These are phyloP conservation scores for Serendipita sp. DNA, from an alignment of 768 basidiomycete genomes.

Conservation along the genomic window DNA sequence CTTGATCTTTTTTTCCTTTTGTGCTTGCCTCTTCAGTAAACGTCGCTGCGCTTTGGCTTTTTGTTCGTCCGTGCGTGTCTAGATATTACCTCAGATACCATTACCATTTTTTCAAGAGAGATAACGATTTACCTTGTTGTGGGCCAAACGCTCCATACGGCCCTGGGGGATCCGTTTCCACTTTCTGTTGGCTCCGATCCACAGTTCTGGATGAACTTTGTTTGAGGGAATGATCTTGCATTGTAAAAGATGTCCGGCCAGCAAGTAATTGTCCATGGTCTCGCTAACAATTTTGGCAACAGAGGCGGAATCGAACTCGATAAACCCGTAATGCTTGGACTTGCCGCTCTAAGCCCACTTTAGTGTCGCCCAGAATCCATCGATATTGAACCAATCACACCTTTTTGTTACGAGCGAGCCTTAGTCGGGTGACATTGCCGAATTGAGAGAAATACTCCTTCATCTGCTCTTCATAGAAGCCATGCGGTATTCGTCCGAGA, in stretches of 20 bases:
- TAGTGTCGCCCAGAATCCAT: neutral
- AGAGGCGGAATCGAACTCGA: constrained; percentile 78
- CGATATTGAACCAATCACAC: constrained; percentile 21
- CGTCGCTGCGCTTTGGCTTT: constrained; percentile 47
- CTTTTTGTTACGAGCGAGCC: constrained; percentile 88
- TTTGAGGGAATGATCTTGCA: constrained; percentile 86
- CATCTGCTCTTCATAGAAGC: constrained; percentile 93
- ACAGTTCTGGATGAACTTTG: constrained; percentile 80
- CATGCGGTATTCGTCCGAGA: constrained; percentile 85
- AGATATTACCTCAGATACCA: neutral
- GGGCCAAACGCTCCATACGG: constrained; percentile 49
- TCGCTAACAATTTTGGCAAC: constrained; percentile 93
- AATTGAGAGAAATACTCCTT: constrained; percentile 90
- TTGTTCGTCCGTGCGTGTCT: constrained; percentile 63
- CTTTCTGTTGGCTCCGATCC: constrained; percentile 93
- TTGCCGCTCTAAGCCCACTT: constrained; percentile 55
- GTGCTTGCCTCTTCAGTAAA: constrained; percentile 58
- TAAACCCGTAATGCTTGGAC: constrained; percentile 93
- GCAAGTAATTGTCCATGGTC: constrained; percentile 97
- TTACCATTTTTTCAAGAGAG: neutral
- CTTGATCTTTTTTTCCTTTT: constrained; percentile 61
- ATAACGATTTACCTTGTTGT: constrained; percentile 56
- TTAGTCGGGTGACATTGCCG: constrained; percentile 71
- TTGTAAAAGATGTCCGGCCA: constrained; percentile 83
- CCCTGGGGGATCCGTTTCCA: constrained; percentile 64